Conservation (phyloP, 257 asterid species). For the Petrea volubilis region DNA sequence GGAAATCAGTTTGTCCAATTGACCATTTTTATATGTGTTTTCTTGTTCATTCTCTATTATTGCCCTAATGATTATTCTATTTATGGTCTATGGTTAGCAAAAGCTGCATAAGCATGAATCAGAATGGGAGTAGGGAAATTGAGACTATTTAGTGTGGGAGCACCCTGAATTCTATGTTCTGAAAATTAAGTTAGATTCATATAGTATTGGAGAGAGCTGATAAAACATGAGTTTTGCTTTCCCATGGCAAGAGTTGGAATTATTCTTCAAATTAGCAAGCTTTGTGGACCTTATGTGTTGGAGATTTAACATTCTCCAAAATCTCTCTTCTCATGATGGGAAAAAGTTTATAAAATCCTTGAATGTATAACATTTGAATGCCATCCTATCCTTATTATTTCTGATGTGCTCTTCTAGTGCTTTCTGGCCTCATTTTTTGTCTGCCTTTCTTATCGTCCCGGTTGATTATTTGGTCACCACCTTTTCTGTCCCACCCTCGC, state of each 20-base stretch:
- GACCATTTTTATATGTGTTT: neutral
- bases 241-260: neutral
- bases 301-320: neutral
- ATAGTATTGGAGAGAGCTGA: neutral
- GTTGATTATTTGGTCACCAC: neutral
- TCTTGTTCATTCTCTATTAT: neutral
- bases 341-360: neutral
- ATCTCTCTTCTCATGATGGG: neutral
- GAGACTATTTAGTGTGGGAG: neutral
- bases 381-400: neutral
- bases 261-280: neutral
- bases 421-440: neutral
- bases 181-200: neutral
- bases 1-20: neutral
- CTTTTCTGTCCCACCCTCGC: neutral
- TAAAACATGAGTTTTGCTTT: neutral
- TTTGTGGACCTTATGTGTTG: conserved; percentile 3
- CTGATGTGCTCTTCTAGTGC: neutral
- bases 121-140: neutral
- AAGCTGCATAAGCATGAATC: neutral
- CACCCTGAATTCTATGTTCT: neutral
- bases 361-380: neutral
- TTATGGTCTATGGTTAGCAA: neutral
- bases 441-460: neutral
- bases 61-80: neutral